A percentile compares a stretch with the other conserved stretches of the same genome.
phyloP scores from a whole-genome alignment of 805 yeast genomes.

The Kockiozyma suomiensis region DNA sequence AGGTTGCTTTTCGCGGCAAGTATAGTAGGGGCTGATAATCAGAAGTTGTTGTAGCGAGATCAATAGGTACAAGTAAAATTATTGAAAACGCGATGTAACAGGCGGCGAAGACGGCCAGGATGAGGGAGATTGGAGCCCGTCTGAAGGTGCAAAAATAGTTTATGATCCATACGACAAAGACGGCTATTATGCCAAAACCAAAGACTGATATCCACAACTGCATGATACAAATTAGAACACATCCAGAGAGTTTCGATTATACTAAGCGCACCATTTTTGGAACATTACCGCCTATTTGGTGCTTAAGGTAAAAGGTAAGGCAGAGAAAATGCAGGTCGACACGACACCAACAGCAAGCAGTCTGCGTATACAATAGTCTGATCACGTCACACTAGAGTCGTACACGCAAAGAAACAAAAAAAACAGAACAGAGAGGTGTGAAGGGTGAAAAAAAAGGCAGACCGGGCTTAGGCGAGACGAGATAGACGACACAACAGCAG shows the following conservation, averaged over 20 bases:
- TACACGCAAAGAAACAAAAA: too few relatives aligned
- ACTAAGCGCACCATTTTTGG: not conserved
- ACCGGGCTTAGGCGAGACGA: too few relatives aligned
- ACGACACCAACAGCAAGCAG: too few relatives aligned
- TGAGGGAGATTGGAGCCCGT: constrained; percentile 49
- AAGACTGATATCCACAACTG: constrained; percentile 27
- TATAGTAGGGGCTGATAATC: constrained; percentile 49
- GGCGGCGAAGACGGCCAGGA: constrained; percentile 56
- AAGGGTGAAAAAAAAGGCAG: too few relatives aligned
- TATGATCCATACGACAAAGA: constrained; percentile 45
- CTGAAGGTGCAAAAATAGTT: constrained; percentile 44
- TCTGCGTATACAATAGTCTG: not conserved
- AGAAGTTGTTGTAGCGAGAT: constrained; percentile 60
- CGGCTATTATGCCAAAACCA: constrained; percentile 39
- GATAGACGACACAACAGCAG: too few relatives aligned
- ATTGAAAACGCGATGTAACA: constrained; percentile 76
- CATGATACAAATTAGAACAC: not conserved
- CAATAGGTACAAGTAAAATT: constrained; percentile 72
- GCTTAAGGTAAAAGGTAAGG: too few relatives aligned
- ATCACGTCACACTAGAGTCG: not conserved
- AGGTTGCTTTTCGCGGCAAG: constrained; percentile 52
- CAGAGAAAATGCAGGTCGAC: too few relatives aligned
- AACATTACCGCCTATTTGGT: too few relatives aligned
- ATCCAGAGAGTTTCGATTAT: not conserved
- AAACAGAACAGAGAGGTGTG: too few relatives aligned